A percentile compares a stretch with the other conserved stretches of the same genome.
Conservation (phyloP, 2,329 filamentous ascomycete genomes). For the Lachnellula cervina region DNA sequence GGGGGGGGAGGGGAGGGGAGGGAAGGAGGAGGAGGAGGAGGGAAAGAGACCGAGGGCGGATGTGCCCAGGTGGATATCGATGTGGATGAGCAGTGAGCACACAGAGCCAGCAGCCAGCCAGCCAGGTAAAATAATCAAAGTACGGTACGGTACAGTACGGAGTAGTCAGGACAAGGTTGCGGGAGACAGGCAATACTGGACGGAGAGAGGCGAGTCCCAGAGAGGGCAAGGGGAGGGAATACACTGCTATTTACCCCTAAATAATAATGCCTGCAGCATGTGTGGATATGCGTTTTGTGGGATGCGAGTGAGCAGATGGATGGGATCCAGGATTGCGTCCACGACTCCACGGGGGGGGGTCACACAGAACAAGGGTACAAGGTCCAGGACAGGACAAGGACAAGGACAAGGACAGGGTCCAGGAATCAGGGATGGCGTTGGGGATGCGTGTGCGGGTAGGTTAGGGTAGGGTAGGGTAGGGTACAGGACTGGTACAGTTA, state of each 20-base stretch:
- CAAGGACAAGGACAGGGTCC: no score
- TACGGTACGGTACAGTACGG: not conserved
- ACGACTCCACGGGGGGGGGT: not conserved
- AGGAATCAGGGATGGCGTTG: not conserved
- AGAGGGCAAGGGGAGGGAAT: not conserved
- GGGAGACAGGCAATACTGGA: not conserved
- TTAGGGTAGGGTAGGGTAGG: not conserved
- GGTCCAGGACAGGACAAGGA: not conserved
- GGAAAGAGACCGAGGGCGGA: not conserved
- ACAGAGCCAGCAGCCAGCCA: not conserved
- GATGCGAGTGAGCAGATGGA: not conserved
- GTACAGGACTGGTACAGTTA: not conserved
- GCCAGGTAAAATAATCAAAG: not conserved
- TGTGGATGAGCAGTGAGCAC: not conserved
- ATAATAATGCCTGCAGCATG: not conserved
- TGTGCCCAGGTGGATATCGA: not conserved
- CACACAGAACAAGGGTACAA: not conserved
- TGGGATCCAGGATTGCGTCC: not conserved
- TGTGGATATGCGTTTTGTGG: not conserved
- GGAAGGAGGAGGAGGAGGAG: not conserved
- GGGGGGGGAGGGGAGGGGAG: not conserved
- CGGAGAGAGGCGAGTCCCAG: not conserved
- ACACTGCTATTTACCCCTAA: no score
- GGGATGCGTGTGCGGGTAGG: not conserved
- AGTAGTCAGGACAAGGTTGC: not conserved